Evolutionary conservation across 306 rosid species (phyloP).

Genomic region (Castanea sativa): DNA sequence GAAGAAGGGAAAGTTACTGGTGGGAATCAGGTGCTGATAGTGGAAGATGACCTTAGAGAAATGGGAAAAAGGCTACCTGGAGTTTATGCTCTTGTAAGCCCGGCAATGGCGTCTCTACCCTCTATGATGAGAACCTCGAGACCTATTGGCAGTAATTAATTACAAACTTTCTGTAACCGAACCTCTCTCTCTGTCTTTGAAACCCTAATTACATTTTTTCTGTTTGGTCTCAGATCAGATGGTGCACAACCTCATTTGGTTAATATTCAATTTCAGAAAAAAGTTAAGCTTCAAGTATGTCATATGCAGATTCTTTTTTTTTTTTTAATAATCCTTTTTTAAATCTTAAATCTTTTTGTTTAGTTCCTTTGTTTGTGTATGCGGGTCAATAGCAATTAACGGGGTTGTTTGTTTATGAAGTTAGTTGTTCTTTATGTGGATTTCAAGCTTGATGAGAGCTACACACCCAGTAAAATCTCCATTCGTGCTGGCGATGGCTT

Average conservation of each 20-base stretch:
- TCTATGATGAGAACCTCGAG: slow-evolving; percentile 77
- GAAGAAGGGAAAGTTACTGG: slow-evolving; percentile 71
- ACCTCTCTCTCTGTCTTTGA: neutral
- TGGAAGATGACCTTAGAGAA: slow-evolving; percentile 80
- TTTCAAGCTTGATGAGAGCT: slow-evolving; percentile 95
- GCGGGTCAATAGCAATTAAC: neutral
- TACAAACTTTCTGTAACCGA: neutral
- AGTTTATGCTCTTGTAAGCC: slow-evolving; percentile 96
- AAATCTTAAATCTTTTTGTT: neutral
- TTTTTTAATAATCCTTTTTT: neutral
- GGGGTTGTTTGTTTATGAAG: slow-evolving; percentile 32
- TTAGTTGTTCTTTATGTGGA: slow-evolving; percentile 81
- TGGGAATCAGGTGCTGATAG: slow-evolving; percentile 42
- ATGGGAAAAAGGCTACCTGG: slow-evolving; percentile 93
- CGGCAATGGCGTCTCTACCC: slow-evolving; percentile 82
- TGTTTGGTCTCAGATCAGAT: slow-evolving; percentile 61
- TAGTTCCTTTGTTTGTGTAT: neutral
- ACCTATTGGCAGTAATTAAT: slow-evolving; percentile 76
- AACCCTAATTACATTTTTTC: neutral
- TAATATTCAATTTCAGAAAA: slow-evolving; percentile 88
- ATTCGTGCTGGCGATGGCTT: slow-evolving; percentile 92
- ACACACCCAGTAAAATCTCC: slow-evolving; percentile 79
- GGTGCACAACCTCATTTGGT: slow-evolving; percentile 95
- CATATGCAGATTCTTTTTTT: neutral
- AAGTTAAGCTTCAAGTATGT: slow-evolving; percentile 77